phyloP scores from a whole-genome alignment of 306 rosid genomes.

The Lathyrus aphaca region DNA sequence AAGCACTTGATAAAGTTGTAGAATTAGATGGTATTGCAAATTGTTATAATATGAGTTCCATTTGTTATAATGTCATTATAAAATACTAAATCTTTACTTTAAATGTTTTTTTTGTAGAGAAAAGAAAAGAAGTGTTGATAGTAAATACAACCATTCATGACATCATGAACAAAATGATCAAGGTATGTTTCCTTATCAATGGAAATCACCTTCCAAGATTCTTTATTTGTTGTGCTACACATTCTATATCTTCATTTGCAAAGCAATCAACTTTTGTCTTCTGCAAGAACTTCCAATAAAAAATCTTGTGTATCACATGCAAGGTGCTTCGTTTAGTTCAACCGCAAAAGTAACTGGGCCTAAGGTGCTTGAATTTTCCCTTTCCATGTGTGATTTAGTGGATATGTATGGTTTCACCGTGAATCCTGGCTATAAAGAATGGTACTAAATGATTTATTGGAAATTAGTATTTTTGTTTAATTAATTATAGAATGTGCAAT shows the following conservation, averaged over 20 bases:
- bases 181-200: constrained; percentile 45
- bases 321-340: constrained; percentile 94
- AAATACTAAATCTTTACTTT: constrained; percentile 40
- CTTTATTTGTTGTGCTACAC: constrained; percentile 19
- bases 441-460: constrained; percentile 52
- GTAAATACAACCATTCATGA: constrained; percentile 95
- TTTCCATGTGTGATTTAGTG: constrained; percentile 87
- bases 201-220: constrained; percentile 26
- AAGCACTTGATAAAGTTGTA: constrained; percentile 92
- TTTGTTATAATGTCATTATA: constrained; percentile 25
- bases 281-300: constrained; percentile 89
- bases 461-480: constrained; percentile 27
- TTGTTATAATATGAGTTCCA: constrained; percentile 13
- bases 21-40: constrained; percentile 80
- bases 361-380: constrained; percentile 98
- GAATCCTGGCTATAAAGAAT: constrained; percentile 98
- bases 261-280: constrained; percentile 43
- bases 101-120: constrained; percentile 58
- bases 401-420: constrained; percentile 99
- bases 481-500: not conserved
- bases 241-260: constrained; percentile 32
- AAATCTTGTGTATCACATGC: constrained; percentile 91
- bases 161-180: constrained; percentile 88
- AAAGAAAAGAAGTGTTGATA: constrained; percentile 87
- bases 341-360: constrained; percentile 99